phyloP scores from a whole-genome alignment of 495 filamentous ascomycete genomes.

The Aspergillus avenaceus region DNA sequence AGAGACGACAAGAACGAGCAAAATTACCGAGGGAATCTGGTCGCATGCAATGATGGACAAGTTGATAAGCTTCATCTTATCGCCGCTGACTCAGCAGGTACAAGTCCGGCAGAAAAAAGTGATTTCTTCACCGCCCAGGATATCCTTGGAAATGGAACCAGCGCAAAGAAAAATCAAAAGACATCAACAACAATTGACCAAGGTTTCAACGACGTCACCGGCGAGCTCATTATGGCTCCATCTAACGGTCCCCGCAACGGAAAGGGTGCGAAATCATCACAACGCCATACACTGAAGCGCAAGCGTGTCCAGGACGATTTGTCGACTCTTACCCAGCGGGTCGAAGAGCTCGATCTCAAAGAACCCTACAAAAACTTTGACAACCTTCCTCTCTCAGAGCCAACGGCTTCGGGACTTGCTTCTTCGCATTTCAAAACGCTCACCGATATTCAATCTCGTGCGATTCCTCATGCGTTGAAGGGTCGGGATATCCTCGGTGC shows the following conservation, averaged over 20 bases:
- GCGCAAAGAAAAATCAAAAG: constrained; percentile 3
- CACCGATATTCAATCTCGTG: constrained; percentile 87
- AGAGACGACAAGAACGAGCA: no score
- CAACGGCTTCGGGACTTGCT: constrained; percentile 76
- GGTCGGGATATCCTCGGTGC: constrained; percentile 89
- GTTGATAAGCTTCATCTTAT: constrained; percentile 29
- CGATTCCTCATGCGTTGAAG: constrained; percentile 80
- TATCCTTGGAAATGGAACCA: neutral
- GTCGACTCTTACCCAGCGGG: constrained; percentile 39
- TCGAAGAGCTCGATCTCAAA: constrained; percentile 51
- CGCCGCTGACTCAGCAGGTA: constrained; percentile 31
- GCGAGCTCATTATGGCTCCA: constrained; percentile 29
- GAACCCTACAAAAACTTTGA: constrained; percentile 52
- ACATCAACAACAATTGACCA: neutral
- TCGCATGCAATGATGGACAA: neutral
- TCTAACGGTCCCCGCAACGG: constrained; percentile 15
- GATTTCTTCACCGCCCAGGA: constrained; percentile 24
- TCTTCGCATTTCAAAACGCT: constrained; percentile 85
- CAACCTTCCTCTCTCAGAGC: constrained; percentile 79
- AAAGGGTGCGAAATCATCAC: constrained; percentile 21
- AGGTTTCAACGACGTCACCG: neutral
- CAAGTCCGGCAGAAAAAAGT: constrained; percentile 21
- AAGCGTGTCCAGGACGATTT: constrained; percentile 52
- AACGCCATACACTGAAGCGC: constrained; percentile 53
- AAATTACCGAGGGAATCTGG: neutral